A percentile compares a stretch with the other conserved stretches of the same genome.
phyloP scores from a whole-genome alignment of 352 stramenopile species.

The Phytophthora meadii region DNA sequence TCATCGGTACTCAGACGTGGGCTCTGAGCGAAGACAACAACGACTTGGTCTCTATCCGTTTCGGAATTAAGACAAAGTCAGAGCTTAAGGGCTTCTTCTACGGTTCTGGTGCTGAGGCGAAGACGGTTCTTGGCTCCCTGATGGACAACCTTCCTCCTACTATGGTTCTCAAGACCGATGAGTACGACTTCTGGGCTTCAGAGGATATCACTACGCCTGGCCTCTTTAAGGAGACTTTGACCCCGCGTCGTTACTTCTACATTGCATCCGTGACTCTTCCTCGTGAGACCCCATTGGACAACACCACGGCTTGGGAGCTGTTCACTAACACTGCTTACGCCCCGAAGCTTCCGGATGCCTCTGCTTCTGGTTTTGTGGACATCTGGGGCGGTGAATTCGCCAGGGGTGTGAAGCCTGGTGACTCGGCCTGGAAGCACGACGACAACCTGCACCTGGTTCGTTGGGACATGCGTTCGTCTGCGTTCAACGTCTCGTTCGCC shows the following conservation, averaged over 20 bases:
- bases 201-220: conserved; percentile 27
- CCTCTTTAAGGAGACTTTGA: conserved; percentile 21
- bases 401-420: conserved; percentile 18
- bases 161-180: conserved; percentile 24
- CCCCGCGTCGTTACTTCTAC: conserved; percentile 38
- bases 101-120: conserved; percentile 5
- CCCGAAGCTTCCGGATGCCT: conserved; percentile 25
- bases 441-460: conserved; percentile 31
- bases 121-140: conserved; percentile 17
- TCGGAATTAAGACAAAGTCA: conserved; percentile 21
- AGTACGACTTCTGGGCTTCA: conserved; percentile 28
- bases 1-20: conserved; percentile 33
- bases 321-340: conserved; percentile 27
- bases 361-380: conserved; percentile 29
- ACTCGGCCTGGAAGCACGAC: conserved; percentile 37
- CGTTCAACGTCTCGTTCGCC: conserved; percentile 27
- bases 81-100: conserved; percentile 31
- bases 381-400: conserved; percentile 29
- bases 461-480: conserved; percentile 34
- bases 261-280: conserved; percentile 38
- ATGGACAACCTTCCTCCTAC: conserved; percentile 24
- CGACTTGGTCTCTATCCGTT: conserved; percentile 35
- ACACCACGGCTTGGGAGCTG: conserved; percentile 26
- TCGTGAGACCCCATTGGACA: conserved; percentile 13
- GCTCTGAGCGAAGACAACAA: conserved; percentile 31